A percentile compares a stretch with the other conserved stretches of the same genome.
Evolutionary conservation across 2,329 filamentous ascomycete genomes (phyloP).

Genomic region (Alternaria rosae): DNA sequence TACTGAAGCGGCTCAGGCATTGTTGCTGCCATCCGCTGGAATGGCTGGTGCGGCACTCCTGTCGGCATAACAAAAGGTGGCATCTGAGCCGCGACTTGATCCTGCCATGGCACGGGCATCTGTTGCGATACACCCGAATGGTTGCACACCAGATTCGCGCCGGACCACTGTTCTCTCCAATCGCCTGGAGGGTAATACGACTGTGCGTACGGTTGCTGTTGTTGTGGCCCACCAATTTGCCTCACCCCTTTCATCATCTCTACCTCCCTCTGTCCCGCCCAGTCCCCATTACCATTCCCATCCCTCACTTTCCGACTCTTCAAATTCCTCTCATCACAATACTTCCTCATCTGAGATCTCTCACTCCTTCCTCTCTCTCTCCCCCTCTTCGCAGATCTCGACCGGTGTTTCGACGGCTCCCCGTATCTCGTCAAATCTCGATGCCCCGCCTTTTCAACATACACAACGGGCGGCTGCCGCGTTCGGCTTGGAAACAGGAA

Average conservation of each 20-base stretch:
- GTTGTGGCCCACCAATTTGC: constrained; percentile 1
- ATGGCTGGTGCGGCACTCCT: background rate
- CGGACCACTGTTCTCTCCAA: background rate
- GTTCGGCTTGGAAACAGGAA: background rate
- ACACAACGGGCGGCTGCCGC: background rate
- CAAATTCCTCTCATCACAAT: background rate
- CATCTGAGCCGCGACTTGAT: background rate
- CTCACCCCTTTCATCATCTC: background rate
- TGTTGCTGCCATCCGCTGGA: background rate
- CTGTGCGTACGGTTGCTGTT: constrained; percentile 3
- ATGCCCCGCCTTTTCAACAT: constrained; percentile 4
- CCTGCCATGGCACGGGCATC: constrained; percentile 1
- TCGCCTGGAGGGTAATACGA: background rate
- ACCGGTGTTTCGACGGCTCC: constrained; percentile 3
- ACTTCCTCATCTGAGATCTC: constrained; percentile 2
- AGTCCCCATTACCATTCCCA: background rate
- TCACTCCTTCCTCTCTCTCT: background rate
- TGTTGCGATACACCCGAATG: background rate
- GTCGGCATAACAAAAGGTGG: background rate
- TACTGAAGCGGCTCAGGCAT: constrained; percentile 6
- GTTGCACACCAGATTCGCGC: background rate
- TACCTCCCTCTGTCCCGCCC: constrained; percentile 1
- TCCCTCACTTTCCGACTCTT: background rate
- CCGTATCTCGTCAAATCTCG: background rate
- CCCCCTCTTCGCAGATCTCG: constrained; percentile 5